These are phyloP conservation scores for Murraya koenigii DNA, from an alignment of 345 rosid species.

Conservation along the genomic window DNA sequence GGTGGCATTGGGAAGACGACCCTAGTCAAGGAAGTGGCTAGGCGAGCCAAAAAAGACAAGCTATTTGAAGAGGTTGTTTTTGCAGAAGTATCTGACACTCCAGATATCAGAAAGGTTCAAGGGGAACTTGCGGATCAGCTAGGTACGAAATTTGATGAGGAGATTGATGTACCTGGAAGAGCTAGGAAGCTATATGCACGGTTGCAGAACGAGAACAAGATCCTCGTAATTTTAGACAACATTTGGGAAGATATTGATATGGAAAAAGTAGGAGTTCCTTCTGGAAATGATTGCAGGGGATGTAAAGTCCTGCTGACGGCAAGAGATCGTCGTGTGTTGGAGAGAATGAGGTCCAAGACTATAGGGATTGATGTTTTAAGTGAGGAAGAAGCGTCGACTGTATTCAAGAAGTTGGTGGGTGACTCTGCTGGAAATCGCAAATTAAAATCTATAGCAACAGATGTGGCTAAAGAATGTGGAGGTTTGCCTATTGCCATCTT, in stretches of 20 bases:
- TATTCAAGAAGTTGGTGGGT: constrained; percentile 23
- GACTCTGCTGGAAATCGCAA: background rate
- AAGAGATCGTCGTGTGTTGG: too few relatives aligned
- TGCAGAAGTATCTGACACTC: background rate
- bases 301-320: too few relatives aligned
- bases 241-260: too few relatives aligned
- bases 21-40: background rate
- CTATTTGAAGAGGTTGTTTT: background rate
- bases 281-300: too few relatives aligned
- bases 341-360: too few relatives aligned
- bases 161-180: too few relatives aligned
- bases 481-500: constrained; percentile 18
- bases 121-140: background rate
- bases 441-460: constrained; percentile 9
- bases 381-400: constrained; percentile 6
- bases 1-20: background rate
- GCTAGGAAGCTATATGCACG: too few relatives aligned
- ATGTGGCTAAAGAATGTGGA: background rate
- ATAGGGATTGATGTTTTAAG: too few relatives aligned
- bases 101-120: background rate
- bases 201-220: too few relatives aligned
- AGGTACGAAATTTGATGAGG: too few relatives aligned
- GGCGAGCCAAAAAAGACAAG: background rate
- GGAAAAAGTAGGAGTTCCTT: too few relatives aligned
- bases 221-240: too few relatives aligned